Evolutionary conservation across 768 basidiomycete species (phyloP).

Genomic region (Melanogaster broomeanus): DNA sequence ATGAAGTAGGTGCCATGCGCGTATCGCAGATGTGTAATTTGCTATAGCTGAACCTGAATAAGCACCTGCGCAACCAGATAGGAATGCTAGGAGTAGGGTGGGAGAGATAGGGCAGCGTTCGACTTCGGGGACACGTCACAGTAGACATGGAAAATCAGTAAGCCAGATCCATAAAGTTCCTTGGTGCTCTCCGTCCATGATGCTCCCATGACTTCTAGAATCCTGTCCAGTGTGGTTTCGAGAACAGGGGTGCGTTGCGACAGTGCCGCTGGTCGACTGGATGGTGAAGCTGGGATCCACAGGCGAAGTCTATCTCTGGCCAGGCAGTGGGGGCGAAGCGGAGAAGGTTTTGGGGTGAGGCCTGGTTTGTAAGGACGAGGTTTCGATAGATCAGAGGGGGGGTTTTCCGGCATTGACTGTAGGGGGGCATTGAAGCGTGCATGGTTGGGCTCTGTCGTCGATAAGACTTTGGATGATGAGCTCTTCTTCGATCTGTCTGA

Average conservation of each 20-base stretch:
- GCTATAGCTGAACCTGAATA: constrained; percentile 34
- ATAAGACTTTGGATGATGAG: neutral
- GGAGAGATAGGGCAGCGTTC: constrained; percentile 28
- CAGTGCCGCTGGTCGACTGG: neutral
- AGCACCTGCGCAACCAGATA: constrained; percentile 30
- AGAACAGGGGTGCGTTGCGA: neutral
- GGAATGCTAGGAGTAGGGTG: constrained; percentile 29
- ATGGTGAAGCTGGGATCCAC: constrained; percentile 9
- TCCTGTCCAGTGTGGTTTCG: constrained; percentile 18
- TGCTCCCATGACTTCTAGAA: constrained; percentile 21
- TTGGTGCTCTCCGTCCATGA: constrained; percentile 34
- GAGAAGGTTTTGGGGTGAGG: neutral
- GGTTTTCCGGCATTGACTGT: neutral
- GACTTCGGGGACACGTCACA: constrained; percentile 41
- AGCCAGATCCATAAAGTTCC: constrained; percentile 39
- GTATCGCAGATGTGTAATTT: constrained; percentile 40
- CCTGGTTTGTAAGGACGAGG: neutral
- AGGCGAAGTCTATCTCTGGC: neutral
- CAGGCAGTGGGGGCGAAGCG: neutral
- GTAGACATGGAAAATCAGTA: constrained; percentile 40
- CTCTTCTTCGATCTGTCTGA: neutral
- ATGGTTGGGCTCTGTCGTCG: neutral
- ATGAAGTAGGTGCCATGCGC: constrained; percentile 47
- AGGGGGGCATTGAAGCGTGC: neutral
- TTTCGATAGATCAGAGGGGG: neutral